A percentile compares a stretch with the other conserved stretches of the same genome.
Conservation (phyloP, 345 rosid species). For the Pistacia atlantica region DNA sequence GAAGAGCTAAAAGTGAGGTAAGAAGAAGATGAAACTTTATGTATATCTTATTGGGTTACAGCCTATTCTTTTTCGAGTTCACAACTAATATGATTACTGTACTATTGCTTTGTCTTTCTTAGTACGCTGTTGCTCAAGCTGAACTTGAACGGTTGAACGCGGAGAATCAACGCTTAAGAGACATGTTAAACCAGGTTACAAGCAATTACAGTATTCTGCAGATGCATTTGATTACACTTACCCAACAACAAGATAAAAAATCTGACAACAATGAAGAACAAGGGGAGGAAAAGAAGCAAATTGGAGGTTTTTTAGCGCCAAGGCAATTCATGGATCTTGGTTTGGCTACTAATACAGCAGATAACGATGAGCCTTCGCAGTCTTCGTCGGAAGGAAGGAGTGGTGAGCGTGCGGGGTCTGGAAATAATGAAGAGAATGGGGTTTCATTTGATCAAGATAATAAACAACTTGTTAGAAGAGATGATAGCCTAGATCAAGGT, state of each 20-base stretch:
- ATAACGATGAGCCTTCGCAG: constrained; percentile 42
- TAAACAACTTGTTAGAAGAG: constrained; percentile 32
- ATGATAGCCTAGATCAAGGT: constrained; percentile 48
- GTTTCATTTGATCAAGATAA: constrained; percentile 21
- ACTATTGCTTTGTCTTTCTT: constrained; percentile 3
- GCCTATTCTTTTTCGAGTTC: not conserved
- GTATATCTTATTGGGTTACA: not conserved
- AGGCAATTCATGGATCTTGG: constrained; percentile 64
- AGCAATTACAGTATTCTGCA: constrained; percentile 47
- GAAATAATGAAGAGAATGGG: constrained; percentile 18
- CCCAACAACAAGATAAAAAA: constrained; percentile 25
- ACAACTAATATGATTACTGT: not conserved
- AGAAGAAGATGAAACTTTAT: not conserved
- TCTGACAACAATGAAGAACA: constrained; percentile 14
- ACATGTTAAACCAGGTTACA: constrained; percentile 44
- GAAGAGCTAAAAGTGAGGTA: constrained; percentile 54
- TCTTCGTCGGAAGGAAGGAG: constrained; percentile 56
- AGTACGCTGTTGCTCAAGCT: constrained; percentile 52
- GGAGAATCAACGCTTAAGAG: constrained; percentile 56
- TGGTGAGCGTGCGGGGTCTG: constrained; percentile 40
- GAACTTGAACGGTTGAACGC: constrained; percentile 46
- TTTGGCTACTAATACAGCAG: constrained; percentile 28
- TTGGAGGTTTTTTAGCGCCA: constrained; percentile 29
- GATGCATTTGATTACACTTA: constrained; percentile 40
- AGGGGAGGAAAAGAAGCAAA: constrained; percentile 24